These are phyloP conservation scores for Solanum lycopersicoides DNA, from an alignment of 257 asterid species.

Conservation along the genomic window DNA sequence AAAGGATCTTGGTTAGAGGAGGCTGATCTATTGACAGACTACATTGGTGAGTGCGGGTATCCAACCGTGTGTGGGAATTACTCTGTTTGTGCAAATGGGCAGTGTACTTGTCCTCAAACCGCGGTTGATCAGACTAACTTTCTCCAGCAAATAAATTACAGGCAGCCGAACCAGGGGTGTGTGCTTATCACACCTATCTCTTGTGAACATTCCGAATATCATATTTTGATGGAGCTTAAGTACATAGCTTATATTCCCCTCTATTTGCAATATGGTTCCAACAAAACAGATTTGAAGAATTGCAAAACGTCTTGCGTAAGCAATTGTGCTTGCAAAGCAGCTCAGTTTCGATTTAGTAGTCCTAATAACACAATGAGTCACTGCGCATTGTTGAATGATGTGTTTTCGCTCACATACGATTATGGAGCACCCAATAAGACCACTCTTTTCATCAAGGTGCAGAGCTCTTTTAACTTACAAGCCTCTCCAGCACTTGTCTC, in stretches of 20 bases:
- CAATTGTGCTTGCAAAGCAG: slow-evolving; percentile 15
- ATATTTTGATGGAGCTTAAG: neutral
- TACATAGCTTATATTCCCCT: neutral
- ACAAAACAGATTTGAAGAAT: neutral
- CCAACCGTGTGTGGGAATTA: slow-evolving; percentile 6
- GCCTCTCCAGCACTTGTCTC: neutral
- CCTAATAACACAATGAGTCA: neutral
- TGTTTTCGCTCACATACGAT: neutral
- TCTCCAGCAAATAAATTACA: neutral
- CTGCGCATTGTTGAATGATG: neutral
- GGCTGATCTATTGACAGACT: neutral
- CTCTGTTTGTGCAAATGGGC: slow-evolving; percentile 3
- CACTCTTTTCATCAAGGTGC: slow-evolving; percentile 5
- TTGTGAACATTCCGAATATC: slow-evolving; percentile 1
- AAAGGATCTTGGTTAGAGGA: neutral
- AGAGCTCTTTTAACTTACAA: neutral
- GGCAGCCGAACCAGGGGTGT: slow-evolving; percentile 5
- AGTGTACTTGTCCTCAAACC: slow-evolving; percentile 4
- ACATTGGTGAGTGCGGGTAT: neutral
- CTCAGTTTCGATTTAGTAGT: neutral
- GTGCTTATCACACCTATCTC: neutral
- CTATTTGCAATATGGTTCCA: neutral
- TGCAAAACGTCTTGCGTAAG: slow-evolving; percentile 10
- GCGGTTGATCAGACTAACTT: neutral
- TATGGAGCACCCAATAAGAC: neutral